Evolutionary conservation across 768 basidiomycete species (phyloP), one percentile per base, ranked within the genome.

Genomic region (Bullera alba): DNA sequence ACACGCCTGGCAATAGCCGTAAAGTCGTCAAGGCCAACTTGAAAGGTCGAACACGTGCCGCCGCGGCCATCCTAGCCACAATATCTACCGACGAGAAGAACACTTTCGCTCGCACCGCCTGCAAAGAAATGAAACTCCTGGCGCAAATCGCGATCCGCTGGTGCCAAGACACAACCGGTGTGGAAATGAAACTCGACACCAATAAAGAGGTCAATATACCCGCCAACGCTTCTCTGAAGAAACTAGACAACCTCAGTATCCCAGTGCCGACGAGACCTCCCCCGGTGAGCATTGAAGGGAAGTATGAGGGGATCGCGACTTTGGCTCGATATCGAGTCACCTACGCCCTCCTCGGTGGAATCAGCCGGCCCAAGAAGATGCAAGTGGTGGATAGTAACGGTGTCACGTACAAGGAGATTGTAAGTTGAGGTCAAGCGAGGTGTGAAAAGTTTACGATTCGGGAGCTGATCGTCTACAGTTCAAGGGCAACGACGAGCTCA

Each of bases 401-500:
- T 1, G 60, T 70, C 25, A 71, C 65, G 43, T 85, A 90, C 70
- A 85, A 78, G 56, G 88, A 96, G 66, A 67, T 99, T 70, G 93
- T 91, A 58, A 65, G 84, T 71, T 12, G 17, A 7, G 2, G 10
- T 14, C 35, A 15, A 2, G 2, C 28, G 12, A 19, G 32, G 22
- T 32, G n/a, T n/a, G n/a, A n/a, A 12, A 0, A 5, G 26, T n/a
- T 5, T 30, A 26, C 8, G 27, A 5, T 22, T 7, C 32, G n/a
- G 26, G 21, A 16, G 28, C 46, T 51, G 36, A 46, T n/a, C 10
- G n/a, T 27, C 19, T 16, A 35, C 54, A 93, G 89, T 92, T 90
- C 75, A 96, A 99, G 70, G 89, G 89, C 3, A 77, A 81, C 8
- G 95, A 99, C 60, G 95, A 99, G 63, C 70, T 95, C 39, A 83